A percentile compares a stretch with the other conserved stretches of the same genome.
phyloP scores from a whole-genome alignment of 345 rosid species.

The Hevea brasiliensis region DNA sequence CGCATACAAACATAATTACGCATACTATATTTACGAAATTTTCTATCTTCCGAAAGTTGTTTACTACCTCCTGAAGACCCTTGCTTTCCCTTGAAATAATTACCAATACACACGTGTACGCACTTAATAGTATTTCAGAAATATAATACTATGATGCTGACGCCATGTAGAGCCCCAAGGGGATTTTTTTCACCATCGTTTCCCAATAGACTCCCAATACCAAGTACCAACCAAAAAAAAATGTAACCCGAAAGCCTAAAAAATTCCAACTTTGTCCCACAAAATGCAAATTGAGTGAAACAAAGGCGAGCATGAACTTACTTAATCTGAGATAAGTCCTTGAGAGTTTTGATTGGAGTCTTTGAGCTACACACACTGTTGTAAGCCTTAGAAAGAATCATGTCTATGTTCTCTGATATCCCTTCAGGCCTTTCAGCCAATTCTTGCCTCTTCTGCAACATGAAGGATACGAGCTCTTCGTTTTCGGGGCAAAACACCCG shows the following conservation, averaged over 20 bases:
- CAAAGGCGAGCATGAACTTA: conserved; percentile 27
- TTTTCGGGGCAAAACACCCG: conserved; percentile 61
- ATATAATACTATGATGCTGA: too few relatives aligned
- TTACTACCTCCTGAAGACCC: background rate
- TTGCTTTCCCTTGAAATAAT: background rate
- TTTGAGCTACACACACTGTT: conserved; percentile 51
- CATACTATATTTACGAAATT: background rate
- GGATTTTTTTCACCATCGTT: background rate
- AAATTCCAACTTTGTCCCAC: background rate
- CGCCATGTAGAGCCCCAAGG: too few relatives aligned
- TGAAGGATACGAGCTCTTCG: conserved; percentile 51
- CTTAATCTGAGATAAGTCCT: conserved; percentile 76
- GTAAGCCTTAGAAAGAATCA: conserved; percentile 61
- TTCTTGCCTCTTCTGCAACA: conserved; percentile 70
- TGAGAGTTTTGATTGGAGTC: conserved; percentile 59
- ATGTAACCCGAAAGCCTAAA: background rate
- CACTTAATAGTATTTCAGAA: too few relatives aligned
- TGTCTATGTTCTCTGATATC: conserved; percentile 59
- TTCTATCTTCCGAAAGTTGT: background rate
- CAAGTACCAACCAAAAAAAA: background rate
- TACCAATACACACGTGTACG: background rate
- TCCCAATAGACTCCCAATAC: background rate
- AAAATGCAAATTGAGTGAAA: background rate
- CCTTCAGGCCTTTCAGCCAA: conserved; percentile 66
- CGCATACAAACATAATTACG: background rate